Evolutionary conservation across 1,284 basidiomycete species (phyloP).

Genomic region (Takashimella tepidaria): DNA sequence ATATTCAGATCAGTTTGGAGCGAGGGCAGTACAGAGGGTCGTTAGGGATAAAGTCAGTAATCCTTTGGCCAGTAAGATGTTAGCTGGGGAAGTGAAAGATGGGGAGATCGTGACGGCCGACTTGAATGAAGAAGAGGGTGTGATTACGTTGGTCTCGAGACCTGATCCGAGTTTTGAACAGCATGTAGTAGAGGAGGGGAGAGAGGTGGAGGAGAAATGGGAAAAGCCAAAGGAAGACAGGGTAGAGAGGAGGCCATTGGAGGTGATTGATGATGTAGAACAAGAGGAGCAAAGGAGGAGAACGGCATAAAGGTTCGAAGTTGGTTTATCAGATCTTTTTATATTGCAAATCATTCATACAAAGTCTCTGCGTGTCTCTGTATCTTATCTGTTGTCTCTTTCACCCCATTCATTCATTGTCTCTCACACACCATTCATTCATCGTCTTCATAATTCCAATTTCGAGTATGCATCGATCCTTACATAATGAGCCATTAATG

Average conservation of each 20-base stretch:
- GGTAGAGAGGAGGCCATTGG: not conserved
- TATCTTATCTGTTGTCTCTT: no score
- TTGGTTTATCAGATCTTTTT: no score
- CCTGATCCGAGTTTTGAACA: slow-evolving; percentile 9
- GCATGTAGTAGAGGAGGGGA: no score
- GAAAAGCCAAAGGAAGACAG: no score
- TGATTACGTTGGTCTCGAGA: slow-evolving; percentile 21
- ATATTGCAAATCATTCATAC: no score
- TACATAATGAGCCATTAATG: no score
- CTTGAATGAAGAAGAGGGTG: slow-evolving; percentile 49
- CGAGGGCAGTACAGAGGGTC: slow-evolving; percentile 74
- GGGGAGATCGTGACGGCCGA: slow-evolving; percentile 61
- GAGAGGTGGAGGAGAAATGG: not conserved
- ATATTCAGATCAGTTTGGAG: slow-evolving; percentile 79
- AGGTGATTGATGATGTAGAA: not conserved
- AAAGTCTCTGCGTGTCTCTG: no score
- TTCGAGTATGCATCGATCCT: no score
- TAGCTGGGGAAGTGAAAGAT: slow-evolving; percentile 70
- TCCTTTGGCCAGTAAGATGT: slow-evolving; percentile 67
- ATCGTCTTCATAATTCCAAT: no score
- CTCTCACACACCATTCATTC: no score
- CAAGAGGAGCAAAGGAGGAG: not conserved
- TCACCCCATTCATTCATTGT: no score
- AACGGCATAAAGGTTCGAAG: not conserved
- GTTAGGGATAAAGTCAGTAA: slow-evolving; percentile 71